Evolutionary conservation across 2,329 filamentous ascomycete species (phyloP).

Genomic region (Botrytis aclada): DNA sequence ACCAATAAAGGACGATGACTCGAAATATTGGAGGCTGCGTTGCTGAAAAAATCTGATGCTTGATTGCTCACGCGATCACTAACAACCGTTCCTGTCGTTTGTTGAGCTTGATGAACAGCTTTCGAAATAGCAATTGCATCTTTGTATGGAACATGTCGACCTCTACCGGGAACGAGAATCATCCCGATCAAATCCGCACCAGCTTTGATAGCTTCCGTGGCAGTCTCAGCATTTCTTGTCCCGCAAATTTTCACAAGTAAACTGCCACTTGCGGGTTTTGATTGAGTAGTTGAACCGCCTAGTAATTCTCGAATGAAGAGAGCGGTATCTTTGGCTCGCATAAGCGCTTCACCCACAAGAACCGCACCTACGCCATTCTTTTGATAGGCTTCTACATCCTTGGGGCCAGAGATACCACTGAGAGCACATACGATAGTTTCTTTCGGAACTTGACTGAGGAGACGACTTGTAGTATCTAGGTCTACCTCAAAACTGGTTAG

Average conservation of each 20-base stretch:
- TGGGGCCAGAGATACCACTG: constrained; percentile 85
- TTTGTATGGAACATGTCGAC: constrained; percentile 75
- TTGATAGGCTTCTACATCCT: constrained; percentile 85
- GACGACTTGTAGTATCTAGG: constrained; percentile 81
- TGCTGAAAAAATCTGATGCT: constrained; percentile 69
- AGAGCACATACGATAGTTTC: constrained; percentile 88
- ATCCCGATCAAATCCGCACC: constrained; percentile 93
- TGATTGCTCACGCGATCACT: constrained; percentile 31
- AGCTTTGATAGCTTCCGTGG: constrained; percentile 74
- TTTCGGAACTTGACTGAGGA: constrained; percentile 82
- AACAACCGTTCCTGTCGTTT: constrained; percentile 30
- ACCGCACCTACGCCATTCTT: constrained; percentile 89
- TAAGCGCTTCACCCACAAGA: constrained; percentile 91
- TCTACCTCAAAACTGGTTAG: constrained; percentile 96
- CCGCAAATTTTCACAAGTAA: constrained; percentile 93
- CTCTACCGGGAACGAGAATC: constrained; percentile 79
- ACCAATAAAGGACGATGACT: constrained; percentile 71
- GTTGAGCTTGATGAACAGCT: constrained; percentile 57
- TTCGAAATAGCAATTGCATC: constrained; percentile 77
- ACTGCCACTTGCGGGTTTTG: constrained; percentile 42
- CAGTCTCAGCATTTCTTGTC: constrained; percentile 78
- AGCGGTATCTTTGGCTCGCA: constrained; percentile 81
- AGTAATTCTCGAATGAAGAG: constrained; percentile 83
- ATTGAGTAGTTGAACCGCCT: constrained; percentile 47
- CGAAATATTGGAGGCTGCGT: constrained; percentile 48